phyloP scores from a whole-genome alignment of 2,329 filamentous ascomycete genomes.

The Scedosporium aurantiacum region DNA sequence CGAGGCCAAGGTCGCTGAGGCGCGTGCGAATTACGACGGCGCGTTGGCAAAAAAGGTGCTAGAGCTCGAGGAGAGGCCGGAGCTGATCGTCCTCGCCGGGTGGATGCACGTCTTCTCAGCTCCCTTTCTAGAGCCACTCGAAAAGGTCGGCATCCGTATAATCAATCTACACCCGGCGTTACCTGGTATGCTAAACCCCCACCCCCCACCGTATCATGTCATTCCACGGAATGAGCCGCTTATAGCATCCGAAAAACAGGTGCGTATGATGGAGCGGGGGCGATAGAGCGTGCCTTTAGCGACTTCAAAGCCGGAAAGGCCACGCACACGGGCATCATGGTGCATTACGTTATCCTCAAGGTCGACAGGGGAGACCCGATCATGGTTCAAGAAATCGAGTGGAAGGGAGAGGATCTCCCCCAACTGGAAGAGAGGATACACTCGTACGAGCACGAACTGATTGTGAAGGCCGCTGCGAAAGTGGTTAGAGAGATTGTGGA shows the following conservation, averaged over 20 bases:
- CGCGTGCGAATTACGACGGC: constrained; percentile 60
- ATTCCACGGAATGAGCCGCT: background rate
- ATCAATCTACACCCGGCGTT: constrained; percentile 68
- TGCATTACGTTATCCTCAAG: constrained; percentile 70
- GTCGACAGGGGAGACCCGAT: constrained; percentile 74
- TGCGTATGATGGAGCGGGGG: constrained; percentile 64
- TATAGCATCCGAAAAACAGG: constrained; percentile 28
- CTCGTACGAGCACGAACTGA: constrained; percentile 61
- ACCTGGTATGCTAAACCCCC: constrained; percentile 13
- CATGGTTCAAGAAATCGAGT: constrained; percentile 56
- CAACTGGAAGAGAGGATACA: constrained; percentile 66
- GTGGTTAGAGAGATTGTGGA: constrained; percentile 29
- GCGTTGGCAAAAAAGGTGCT: constrained; percentile 62
- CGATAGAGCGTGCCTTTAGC: constrained; percentile 67
- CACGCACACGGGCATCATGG: constrained; percentile 73
- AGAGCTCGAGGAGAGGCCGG: constrained; percentile 40
- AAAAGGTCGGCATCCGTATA: constrained; percentile 49
- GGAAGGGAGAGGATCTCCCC: constrained; percentile 51
- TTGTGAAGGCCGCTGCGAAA: constrained; percentile 60
- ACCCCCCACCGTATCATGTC: too few relatives aligned
- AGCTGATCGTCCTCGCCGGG: constrained; percentile 70
- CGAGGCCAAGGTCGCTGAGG: constrained; percentile 37
- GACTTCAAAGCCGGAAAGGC: constrained; percentile 57
- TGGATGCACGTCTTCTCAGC: constrained; percentile 77
- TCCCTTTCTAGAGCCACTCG: constrained; percentile 59